These are phyloP conservation scores for Dryas octopetala DNA, from an alignment of 306 rosid genomes.

Conservation along the genomic window DNA sequence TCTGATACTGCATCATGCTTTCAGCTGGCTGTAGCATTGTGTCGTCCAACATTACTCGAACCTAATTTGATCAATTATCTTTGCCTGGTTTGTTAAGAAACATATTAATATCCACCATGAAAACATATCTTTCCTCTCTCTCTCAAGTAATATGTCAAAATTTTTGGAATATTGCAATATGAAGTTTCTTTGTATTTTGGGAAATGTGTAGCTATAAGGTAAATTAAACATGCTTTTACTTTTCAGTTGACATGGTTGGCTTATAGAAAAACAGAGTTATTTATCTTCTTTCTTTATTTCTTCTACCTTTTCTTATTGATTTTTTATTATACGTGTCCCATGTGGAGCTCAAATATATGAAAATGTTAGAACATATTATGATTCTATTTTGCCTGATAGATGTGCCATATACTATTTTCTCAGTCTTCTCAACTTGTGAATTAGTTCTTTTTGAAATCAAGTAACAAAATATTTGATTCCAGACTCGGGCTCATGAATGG, in stretches of 20 bases:
- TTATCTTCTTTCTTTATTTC: background rate
- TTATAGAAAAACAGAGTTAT: background rate
- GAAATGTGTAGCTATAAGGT: background rate
- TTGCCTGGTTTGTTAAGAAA: background rate
- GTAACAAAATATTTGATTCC: conserved; percentile 41
- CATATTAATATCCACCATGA: background rate
- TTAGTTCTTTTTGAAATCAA: conserved; percentile 21
- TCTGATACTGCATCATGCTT: background rate
- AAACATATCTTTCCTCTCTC: background rate
- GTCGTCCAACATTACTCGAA: too few species aligned
- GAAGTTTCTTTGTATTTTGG: background rate
- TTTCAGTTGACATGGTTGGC: background rate
- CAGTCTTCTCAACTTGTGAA: background rate
- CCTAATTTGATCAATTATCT: background rate
- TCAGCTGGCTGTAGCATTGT: background rate
- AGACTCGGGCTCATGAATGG: conserved; percentile 88
- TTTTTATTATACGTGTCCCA: background rate
- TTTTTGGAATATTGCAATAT: background rate
- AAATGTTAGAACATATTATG: background rate
- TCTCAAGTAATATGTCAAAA: background rate
- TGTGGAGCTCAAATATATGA: background rate
- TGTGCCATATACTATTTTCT: background rate
- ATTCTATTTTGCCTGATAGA: background rate
- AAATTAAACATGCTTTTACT: background rate
- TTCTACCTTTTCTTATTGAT: background rate